phyloP scores from a whole-genome alignment of 2,329 filamentous ascomycete species.

The Aquanectria penicillioides region DNA sequence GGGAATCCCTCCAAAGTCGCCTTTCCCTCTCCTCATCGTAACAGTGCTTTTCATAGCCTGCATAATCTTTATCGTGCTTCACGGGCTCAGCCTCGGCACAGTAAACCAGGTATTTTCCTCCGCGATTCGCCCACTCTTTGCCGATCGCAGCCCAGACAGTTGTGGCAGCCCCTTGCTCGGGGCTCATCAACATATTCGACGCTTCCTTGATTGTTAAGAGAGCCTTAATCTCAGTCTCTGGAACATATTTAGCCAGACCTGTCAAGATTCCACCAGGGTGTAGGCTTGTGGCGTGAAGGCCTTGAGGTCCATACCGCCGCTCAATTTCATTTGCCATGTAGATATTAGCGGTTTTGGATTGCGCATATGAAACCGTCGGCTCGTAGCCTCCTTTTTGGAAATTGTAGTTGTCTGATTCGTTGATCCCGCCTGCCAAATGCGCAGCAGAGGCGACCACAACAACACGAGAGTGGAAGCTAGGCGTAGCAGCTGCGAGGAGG shows the following conservation, averaged over 20 bases:
- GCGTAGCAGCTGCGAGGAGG: not conserved
- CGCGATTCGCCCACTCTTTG: constrained; percentile 28
- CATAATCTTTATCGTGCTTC: not conserved
- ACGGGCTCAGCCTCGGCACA: constrained; percentile 18
- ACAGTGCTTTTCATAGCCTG: constrained; percentile 18
- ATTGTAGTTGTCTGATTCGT: constrained; percentile 24
- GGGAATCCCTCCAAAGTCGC: constrained; percentile 30
- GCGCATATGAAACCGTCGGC: constrained; percentile 53
- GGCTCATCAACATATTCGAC: constrained; percentile 7
- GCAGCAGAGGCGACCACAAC: constrained; percentile 10
- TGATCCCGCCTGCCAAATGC: not conserved
- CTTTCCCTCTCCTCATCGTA: constrained; percentile 25
- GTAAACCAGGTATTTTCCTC: constrained; percentile 30
- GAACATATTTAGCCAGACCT: constrained; percentile 1
- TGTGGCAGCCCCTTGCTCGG: constrained; percentile 35
- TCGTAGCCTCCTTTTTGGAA: constrained; percentile 33
- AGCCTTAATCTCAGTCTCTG: not conserved
- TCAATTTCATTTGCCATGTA: constrained; percentile 47
- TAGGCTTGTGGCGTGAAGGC: constrained; percentile 46
- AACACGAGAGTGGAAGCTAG: constrained; percentile 13
- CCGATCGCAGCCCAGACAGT: constrained; percentile 35
- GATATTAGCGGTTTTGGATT: constrained; percentile 62
- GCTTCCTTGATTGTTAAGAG: not conserved
- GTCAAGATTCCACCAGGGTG: constrained; percentile 46
- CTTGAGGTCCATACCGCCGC: constrained; percentile 21